phyloP scores from a whole-genome alignment of 1,139 yeast genomes.

The Debaryomyces singareniensis region DNA sequence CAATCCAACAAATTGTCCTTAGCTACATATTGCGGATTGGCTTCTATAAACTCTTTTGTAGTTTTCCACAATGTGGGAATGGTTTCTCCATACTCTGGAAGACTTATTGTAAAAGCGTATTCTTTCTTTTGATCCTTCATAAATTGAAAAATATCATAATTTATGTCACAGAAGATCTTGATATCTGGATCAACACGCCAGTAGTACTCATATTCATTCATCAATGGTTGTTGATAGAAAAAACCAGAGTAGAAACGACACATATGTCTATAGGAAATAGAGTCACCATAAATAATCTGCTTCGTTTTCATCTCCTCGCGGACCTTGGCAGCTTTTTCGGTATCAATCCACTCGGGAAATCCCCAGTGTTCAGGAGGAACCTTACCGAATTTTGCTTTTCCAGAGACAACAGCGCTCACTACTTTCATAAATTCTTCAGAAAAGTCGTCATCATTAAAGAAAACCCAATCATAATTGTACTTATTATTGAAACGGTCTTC shows the following conservation, averaged over 20 bases:
- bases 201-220: conserved; percentile 73
- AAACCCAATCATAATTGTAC: conserved; percentile 43
- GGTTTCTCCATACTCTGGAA: conserved; percentile 78
- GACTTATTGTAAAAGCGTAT: conserved; percentile 75
- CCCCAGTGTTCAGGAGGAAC: conserved; percentile 44
- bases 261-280: conserved; percentile 71
- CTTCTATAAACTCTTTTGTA: conserved; percentile 59
- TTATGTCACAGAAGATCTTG: conserved; percentile 69
- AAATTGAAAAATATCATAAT: conserved; percentile 75
- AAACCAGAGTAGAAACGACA: conserved; percentile 90
- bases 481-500: conserved; percentile 41
- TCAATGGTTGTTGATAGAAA: conserved; percentile 70
- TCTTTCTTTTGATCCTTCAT: conserved; percentile 70
- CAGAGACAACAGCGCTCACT: conserved; percentile 29
- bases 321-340: conserved; percentile 46
- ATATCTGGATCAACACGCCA: conserved; percentile 96
- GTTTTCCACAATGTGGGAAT: conserved; percentile 80
- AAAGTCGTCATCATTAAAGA: conserved; percentile 38
- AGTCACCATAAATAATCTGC: conserved; percentile 55
- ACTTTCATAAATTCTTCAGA: conserved; percentile 32
- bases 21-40: conserved; percentile 59
- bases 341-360: conserved; percentile 55
- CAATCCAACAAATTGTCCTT: conserved; percentile 67
- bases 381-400: conserved; percentile 36
- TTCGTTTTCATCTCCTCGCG: conserved; percentile 47